Evolutionary conservation across 2,329 filamentous ascomycete species (phyloP), one percentile per base, ranked within the genome.

Genomic region (Colletotrichum incanum): DNA sequence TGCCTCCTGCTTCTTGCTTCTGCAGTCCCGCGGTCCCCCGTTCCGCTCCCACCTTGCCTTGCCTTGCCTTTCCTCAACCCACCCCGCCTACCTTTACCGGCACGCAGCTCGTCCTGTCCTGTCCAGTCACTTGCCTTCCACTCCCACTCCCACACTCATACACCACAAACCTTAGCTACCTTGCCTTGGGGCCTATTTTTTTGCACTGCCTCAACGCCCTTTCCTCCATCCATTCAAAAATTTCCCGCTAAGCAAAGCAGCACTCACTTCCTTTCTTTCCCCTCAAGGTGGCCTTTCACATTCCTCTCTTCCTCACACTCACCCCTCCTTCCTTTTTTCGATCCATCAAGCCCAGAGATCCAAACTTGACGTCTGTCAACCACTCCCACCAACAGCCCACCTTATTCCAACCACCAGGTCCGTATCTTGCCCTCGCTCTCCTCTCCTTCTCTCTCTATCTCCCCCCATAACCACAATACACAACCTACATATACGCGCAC

Each of bases 191-290:
- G 39, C 65, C 59, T 54, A 55, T 69, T 69, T 72, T 71, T 67
- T 72, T 72, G 69, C 69, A 72, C 69, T 72, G 69, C 69, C 69
- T 72, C 65, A 72, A 72, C 69, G 69, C 69, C 69, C 65, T 72
- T 60, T 69, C 59, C 65, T 31, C 58, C 59, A 45, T 52, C 65
- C 69, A 63, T 69, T 60, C 68, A 59, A 58, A 72, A 63, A 72
- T 58, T 69, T 45, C 58, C 69, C 69, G 69, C 69, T 72, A 72
- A 45, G 47, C 63, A 67, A 47, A 52, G 49, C 16, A 52, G 49
- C 49, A 28, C 49, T 34, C 23, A 64, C 58, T 72, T 72, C 65
- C 69, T 68, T 71, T 72, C 70, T 71, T 54, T 63, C 47, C 59
- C 52, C 52, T 72, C 71, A 50, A 71, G 66, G 60, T 66, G 71